Evolutionary conservation across 768 basidiomycete species (phyloP).

Genomic region (Candolleomyces aberdarensis): DNA sequence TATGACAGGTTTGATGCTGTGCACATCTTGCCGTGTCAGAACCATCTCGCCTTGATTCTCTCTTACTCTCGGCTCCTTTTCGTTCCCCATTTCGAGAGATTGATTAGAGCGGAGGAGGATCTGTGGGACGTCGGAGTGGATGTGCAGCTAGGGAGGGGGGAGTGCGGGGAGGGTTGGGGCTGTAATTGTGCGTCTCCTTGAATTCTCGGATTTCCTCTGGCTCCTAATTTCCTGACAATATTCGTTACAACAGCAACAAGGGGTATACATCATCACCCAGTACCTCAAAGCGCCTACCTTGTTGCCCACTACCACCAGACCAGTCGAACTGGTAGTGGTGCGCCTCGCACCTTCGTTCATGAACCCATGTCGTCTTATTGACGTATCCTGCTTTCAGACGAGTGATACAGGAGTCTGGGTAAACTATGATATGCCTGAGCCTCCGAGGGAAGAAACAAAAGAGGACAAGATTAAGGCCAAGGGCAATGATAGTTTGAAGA

Average conservation of each 20-base stretch:
- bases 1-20: slow-evolving; percentile 50
- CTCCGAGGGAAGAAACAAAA: not conserved
- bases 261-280: slow-evolving; percentile 19
- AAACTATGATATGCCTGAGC: slow-evolving; percentile 30
- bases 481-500: not conserved
- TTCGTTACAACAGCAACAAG: too few relatives aligned
- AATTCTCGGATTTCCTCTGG: too few relatives aligned
- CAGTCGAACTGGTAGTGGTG: slow-evolving; percentile 6
- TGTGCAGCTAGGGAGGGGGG: slow-evolving; percentile 33
- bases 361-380: slow-evolving; percentile 23
- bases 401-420: slow-evolving; percentile 50
- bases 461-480: not conserved
- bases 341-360: slow-evolving; percentile 23
- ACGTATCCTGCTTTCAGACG: slow-evolving; percentile 53
- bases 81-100: slow-evolving; percentile 39
- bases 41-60: slow-evolving; percentile 40
- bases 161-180: slow-evolving; percentile 35
- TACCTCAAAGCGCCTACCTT: slow-evolving; percentile 3
- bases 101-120: slow-evolving; percentile 20
- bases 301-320: slow-evolving; percentile 4
- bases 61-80: slow-evolving; percentile 37
- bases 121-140: slow-evolving; percentile 34
- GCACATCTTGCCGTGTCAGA: slow-evolving; percentile 47
- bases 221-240: too few relatives aligned
- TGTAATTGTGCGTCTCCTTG: slow-evolving; percentile 45